Conservation (phyloP, 345 rosid genomes). For the Streptanthus diversifolius region DNA sequence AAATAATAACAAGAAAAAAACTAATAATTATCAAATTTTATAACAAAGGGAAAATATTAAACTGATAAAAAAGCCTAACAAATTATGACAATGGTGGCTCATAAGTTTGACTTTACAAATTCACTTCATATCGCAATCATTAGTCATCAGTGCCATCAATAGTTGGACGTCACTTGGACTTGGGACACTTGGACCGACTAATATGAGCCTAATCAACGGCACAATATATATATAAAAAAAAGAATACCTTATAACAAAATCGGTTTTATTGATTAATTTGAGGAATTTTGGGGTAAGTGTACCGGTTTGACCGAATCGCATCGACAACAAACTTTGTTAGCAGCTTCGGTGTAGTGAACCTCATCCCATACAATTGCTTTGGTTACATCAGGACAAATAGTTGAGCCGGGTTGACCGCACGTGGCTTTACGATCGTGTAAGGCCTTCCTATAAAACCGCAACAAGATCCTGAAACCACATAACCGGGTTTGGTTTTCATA, state of each 20-base stretch:
- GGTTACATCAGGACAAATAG: slow-evolving; percentile 40
- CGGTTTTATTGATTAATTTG: background rate
- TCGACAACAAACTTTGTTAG: slow-evolving; percentile 47
- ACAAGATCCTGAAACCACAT: slow-evolving; percentile 44
- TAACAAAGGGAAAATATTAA: too few species aligned
- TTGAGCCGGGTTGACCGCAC: slow-evolving; percentile 46
- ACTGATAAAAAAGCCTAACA: background rate
- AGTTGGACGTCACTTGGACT: background rate
- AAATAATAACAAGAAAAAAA: background rate
- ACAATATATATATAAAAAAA: background rate
- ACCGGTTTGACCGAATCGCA: slow-evolving; percentile 40
- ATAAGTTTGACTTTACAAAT: background rate
- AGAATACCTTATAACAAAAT: background rate
- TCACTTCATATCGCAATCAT: background rate
- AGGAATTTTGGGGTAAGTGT: slow-evolving; percentile 46
- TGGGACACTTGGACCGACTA: background rate
- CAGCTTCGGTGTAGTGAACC: slow-evolving; percentile 69
- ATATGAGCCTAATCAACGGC: background rate
- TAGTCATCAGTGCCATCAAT: background rate
- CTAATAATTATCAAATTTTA: too few species aligned
- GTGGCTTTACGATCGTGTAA: slow-evolving; percentile 32
- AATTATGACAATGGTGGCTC: background rate
- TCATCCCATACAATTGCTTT: slow-evolving; percentile 62
- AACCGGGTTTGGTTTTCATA: background rate
- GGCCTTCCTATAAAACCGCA: slow-evolving; percentile 59